phyloP scores from a whole-genome alignment of 1,284 basidiomycete species.

The Rhizopogon hawkerae region DNA sequence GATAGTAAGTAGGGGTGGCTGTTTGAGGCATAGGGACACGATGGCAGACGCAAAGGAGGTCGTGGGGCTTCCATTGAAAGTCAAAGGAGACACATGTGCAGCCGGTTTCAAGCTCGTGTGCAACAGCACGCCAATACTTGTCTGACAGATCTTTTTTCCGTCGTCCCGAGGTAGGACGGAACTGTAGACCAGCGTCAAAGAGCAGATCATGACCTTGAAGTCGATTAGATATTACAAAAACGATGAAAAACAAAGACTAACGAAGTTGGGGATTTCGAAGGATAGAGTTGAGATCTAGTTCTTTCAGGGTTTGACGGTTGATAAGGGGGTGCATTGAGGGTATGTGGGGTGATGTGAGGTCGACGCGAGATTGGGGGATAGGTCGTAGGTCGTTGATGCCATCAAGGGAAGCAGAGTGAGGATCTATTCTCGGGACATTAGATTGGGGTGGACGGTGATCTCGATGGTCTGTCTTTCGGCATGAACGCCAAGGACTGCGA shows the following conservation, averaged over 20 bases:
- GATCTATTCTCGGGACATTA: conserved; percentile 21
- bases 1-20: conserved; percentile 39
- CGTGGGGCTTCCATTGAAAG: conserved; percentile 42
- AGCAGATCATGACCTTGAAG: conserved; percentile 78
- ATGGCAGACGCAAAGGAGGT: conserved; percentile 52
- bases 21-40: conserved; percentile 33
- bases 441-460: conserved; percentile 14
- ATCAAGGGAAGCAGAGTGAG: conserved; percentile 13
- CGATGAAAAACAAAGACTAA: conserved; percentile 34
- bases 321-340: conserved; percentile 71
- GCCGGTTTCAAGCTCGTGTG: conserved; percentile 68
- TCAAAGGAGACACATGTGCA: conserved; percentile 83
- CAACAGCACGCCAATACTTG: conserved; percentile 79
- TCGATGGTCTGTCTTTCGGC: conserved; percentile 11
- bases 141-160: conserved; percentile 71
- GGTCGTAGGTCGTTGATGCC: conserved; percentile 4
- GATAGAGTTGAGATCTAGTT: conserved; percentile 80
- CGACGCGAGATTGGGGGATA: conserved; percentile 30
- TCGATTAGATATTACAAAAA: conserved; percentile 12
- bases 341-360: conserved; percentile 50
- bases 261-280: conserved; percentile 84
- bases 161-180: conserved; percentile 61
- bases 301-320: conserved; percentile 74
- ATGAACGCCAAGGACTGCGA: conserved; percentile 12
- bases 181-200: conserved; percentile 73